phyloP scores from a whole-genome alignment of 768 basidiomycete species.

The Psilocybe subaeruginosa region DNA sequence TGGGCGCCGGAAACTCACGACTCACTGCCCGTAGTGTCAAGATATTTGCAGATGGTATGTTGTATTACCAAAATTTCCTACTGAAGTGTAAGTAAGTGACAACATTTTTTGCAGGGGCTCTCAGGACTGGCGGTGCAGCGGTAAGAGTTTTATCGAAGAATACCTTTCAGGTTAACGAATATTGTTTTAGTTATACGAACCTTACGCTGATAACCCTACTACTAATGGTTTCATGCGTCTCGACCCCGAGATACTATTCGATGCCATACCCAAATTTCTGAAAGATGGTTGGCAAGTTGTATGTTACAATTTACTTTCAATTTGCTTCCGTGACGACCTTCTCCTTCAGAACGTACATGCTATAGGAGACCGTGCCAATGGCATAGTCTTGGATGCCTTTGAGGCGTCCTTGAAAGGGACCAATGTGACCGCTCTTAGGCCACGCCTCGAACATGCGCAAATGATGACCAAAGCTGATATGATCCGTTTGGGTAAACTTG shows the following conservation, averaged over 20 bases:
- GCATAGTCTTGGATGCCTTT: slow-evolving; percentile 82
- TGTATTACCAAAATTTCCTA: neutral
- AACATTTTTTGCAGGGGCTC: slow-evolving; percentile 57
- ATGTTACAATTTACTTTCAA: slow-evolving; percentile 15
- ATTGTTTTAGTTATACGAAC: slow-evolving; percentile 65
- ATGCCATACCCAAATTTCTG: slow-evolving; percentile 70
- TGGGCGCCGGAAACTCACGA: slow-evolving; percentile 60
- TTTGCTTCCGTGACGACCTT: neutral
- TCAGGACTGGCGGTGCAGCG: slow-evolving; percentile 90
- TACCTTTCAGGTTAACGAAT: neutral
- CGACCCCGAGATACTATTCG: slow-evolving; percentile 59
- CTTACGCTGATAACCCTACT: slow-evolving; percentile 78
- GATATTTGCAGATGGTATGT: slow-evolving; percentile 71
- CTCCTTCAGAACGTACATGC: slow-evolving; percentile 77
- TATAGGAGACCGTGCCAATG: slow-evolving; percentile 87
- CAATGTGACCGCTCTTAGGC: slow-evolving; percentile 67
- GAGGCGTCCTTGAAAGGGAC: slow-evolving; percentile 64
- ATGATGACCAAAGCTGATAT: slow-evolving; percentile 81
- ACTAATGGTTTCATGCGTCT: slow-evolving; percentile 82
- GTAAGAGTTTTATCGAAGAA: slow-evolving; percentile 37
- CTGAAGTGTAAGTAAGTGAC: neutral
- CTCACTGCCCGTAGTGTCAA: slow-evolving; percentile 78
- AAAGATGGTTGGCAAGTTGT: slow-evolving; percentile 92
- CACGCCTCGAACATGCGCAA: slow-evolving; percentile 91
- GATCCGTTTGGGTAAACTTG: slow-evolving; percentile 73